Base-by-base conservation (phyloP, 148 eudicot species). In the Spergularia marina region DNA sequence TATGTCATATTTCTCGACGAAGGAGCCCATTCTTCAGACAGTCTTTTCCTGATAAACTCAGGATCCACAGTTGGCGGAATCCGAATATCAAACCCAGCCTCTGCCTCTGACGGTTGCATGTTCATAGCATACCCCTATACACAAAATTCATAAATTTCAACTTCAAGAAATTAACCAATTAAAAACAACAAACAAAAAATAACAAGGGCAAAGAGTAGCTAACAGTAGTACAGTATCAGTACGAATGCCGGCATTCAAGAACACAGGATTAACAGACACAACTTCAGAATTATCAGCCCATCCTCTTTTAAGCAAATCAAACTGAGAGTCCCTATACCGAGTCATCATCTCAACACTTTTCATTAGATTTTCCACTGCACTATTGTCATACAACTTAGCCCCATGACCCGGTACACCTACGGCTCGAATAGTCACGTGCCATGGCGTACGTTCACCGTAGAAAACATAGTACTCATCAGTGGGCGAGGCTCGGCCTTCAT, bases 61-160 rank as follows among this genome's bases (percentile, higher is more conserved):
- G 90, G 78, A 64, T 95, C 94, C 5, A 80, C 83, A 3, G 87
- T 90, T 1, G 99, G 99, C 21, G 97, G 88, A 66, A 90, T 49
- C 56, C 97, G 82, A 61, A 92, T 65, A 79, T 92, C 90, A 75
- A 89, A 92, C 30, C 98, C 98, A 8, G 97, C 97, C 76, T 90
- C 90, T 0, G 92, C 98, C 84, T 94, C 97, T 0, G 98, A 95
- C 8, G 99, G 99, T 82, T 95, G 99, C 92, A 95, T 81, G 73
- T 95, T 95, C 99, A 95, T 95, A 74, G 86, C 92, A 89, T 86
- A 94, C 7, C 97, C 98, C 97, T 93, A 23, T 23, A 74, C 74
- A 21, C 18, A 36, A 49, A 25, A 61, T 76, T 25, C 25, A 72
- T 15, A 59, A 44, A 34, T 57, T 30, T 30, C 36, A 30, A 62